Evolutionary conservation across 306 rosid species (phyloP), one percentile per base, ranked within the genome.

Genomic region (Astragalus glycyphyllos): DNA sequence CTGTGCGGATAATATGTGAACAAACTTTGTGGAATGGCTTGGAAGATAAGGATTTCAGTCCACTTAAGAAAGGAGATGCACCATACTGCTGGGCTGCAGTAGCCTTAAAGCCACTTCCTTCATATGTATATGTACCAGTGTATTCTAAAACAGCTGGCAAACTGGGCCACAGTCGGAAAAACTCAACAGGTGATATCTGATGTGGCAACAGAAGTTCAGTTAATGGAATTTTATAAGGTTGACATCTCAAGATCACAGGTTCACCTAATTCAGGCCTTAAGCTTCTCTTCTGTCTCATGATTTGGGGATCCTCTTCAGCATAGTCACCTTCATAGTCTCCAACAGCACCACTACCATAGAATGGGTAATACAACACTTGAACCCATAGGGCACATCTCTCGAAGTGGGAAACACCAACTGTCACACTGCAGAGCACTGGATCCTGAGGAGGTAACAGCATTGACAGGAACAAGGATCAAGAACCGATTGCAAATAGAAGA

Each of bases 21-120:
- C 99, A 94, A 77, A 94, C 99, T 84, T 78, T 91, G 86, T 94
- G 97, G 82, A 91, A 94, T 75, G 99, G 99, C 82, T 94, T 91
- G 63, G 96, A 83, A 59, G 97, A 80, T 84, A 94, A 60, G 59
- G 99, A 91, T 82, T 94, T 91, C 73, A 94, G 83, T 82, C 99
- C 99, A 84, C 96, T 91, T 68, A 94, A 73, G 86, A 94, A 94
- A 51, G 99, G 96, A 55, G 99, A 94, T 47, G 95, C 90, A 11
- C 97, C 99, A 63, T 94, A 87, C 81, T 91, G 99, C 83, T 87
- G 99, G 14, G 99, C 99, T 57, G 99, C 99, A 11, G 97, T 91
- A 75, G 99, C 99, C 84, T 82, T 84, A 82, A 94, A 89, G 71
- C 99, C 99, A 83, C 97, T 94, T 69, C 99, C 99, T 88, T 94